Conservation (phyloP, 345 rosid genomes). For the Populus deltoides region DNA sequence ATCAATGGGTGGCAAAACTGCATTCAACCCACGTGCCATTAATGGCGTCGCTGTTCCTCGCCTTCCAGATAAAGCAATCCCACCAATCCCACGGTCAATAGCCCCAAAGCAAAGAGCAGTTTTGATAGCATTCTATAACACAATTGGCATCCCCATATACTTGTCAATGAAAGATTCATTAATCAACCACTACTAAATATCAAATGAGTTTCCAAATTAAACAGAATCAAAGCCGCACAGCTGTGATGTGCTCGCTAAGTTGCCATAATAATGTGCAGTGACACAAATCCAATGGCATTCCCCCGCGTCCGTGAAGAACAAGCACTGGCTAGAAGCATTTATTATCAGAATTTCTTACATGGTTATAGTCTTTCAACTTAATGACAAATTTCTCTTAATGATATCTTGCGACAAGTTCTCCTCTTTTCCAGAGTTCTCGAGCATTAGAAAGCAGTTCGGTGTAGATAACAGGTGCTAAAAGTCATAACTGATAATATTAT, state of each 20-base stretch:
- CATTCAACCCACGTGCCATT: slow-evolving; percentile 94
- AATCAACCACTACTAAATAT: neutral
- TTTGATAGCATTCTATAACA: slow-evolving; percentile 78
- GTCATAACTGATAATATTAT: no score
- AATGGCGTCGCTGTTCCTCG: slow-evolving; percentile 95
- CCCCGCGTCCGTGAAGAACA: neutral
- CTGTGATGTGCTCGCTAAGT: neutral
- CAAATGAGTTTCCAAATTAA: neutral
- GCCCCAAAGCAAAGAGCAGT: slow-evolving; percentile 95
- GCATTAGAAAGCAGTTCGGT: no score
- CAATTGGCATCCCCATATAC: neutral
- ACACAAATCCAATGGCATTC: neutral
- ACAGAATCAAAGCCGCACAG: neutral
- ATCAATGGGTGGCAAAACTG: slow-evolving; percentile 86
- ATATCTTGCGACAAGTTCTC: no score
- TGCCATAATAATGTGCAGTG: neutral
- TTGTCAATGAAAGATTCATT: neutral
- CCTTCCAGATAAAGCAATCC: slow-evolving; percentile 79
- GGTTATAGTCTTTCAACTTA: neutral
- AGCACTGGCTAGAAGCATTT: neutral
- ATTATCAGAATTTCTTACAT: neutral
- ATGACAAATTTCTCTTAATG: neutral
- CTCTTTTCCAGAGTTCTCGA: no score
- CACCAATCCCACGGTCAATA: slow-evolving; percentile 87
- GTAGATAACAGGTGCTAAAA: no score